These are phyloP conservation scores for Cutaneotrichosporon arboriforme DNA, from an alignment of 1,284 basidiomycete species.

Conservation along the genomic window DNA sequence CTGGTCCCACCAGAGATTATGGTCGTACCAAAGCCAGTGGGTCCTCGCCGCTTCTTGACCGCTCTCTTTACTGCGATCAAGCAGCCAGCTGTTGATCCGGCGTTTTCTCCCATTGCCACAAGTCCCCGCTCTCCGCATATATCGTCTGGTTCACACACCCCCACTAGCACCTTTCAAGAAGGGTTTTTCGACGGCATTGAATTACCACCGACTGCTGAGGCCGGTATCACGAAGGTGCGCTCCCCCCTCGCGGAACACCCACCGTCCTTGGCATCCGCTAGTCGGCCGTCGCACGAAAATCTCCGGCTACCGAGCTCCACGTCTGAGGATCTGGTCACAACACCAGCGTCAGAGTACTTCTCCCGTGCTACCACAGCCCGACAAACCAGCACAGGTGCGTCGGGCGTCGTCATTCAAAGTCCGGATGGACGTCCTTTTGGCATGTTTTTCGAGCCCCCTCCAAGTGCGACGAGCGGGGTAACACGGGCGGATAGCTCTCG, in stretches of 20 bases:
- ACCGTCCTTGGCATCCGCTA: slow-evolving; percentile 18
- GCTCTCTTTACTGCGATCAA: slow-evolving; percentile 79
- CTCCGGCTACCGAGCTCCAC: slow-evolving; percentile 50
- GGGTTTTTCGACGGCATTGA: slow-evolving; percentile 41
- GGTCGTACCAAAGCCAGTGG: slow-evolving; percentile 91
- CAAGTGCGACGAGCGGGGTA: slow-evolving; percentile 15
- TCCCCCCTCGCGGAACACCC: slow-evolving; percentile 38
- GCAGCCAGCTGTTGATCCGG: slow-evolving; percentile 78
- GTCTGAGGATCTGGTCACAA: slow-evolving; percentile 56
- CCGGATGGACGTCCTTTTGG: slow-evolving; percentile 88
- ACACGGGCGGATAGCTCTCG: background rate
- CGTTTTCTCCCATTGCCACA: slow-evolving; percentile 86
- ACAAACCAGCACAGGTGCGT: slow-evolving; percentile 67
- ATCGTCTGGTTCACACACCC: slow-evolving; percentile 29
- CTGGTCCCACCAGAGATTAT: slow-evolving; percentile 69
- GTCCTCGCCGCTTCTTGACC: slow-evolving; percentile 81
- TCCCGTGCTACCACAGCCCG: slow-evolving; percentile 58
- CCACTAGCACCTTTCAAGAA: slow-evolving; percentile 15
- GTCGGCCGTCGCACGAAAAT: slow-evolving; percentile 5
- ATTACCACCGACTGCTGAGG: background rate
- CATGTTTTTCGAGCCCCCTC: slow-evolving; percentile 83
- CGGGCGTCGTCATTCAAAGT: slow-evolving; percentile 84
- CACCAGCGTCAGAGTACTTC: slow-evolving; percentile 84
- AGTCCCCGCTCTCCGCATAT: slow-evolving; percentile 66
- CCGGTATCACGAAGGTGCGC: slow-evolving; percentile 13